Base-by-base conservation (phyloP, 2,329 filamentous ascomycete genomes). In the Phialocephala sp. region DNA sequence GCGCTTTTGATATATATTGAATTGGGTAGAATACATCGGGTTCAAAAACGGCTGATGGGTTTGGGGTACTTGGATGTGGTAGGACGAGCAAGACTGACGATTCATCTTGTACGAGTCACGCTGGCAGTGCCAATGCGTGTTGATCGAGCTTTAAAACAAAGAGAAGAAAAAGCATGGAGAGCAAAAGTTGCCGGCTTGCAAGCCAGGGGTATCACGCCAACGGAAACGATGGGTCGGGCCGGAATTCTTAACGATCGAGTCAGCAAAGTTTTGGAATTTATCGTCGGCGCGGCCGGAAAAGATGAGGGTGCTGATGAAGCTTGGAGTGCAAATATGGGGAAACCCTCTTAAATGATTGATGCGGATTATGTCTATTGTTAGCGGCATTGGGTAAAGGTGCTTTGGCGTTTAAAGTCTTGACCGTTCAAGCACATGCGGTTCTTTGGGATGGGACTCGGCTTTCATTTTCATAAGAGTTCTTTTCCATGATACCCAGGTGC, bases 41-140 rank as follows among this genome's bases (percentile, higher is more conserved):
- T 79, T 2, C 77, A 79, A 66, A 79, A 79, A 60, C 71, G 74
- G 24, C 67, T 79, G 54, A 76, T 77, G 72, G 74, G 73, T 4
- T 60, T 79, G n/a, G 74, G 77, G 12, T 79, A 79, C 67, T 73
- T 79, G 41, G 77, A 79, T 69, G 73, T 79, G 11, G 66, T 79
- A 9, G 77, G 78, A 3, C 70, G 77, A 57, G 73, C 77, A 27
- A 69, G 74, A 60, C 69, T 79, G 55, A 78, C 76, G n/a, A 75
- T 78, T 66, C 77, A 78, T 61, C 72, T 80, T 15, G 77, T 78
- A 2, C 72, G 76, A 61, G 77, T 79, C 15, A 79, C 77, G 6
- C 68, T 80, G 9, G 78, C 78, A 1, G 77, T 79, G 12, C 78
- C 78, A 2, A 77, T 80, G 67, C 71, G 78, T 50, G 77, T 80